phyloP scores from a whole-genome alignment of 2,329 filamentous ascomycete species.

The Alternaria brassicicola region DNA sequence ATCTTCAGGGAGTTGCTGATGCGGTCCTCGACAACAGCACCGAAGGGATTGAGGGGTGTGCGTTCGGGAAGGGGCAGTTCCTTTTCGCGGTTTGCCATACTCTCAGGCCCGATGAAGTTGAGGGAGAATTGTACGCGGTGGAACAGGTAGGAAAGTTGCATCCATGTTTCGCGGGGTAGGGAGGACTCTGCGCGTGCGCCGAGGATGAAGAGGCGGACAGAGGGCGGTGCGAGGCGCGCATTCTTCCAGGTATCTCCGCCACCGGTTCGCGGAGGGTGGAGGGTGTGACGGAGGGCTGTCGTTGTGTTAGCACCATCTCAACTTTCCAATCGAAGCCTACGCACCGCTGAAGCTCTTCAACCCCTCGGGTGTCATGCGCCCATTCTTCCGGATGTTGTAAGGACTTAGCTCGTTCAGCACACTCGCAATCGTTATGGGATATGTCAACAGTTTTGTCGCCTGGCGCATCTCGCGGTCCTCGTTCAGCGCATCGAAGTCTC shows the following conservation, averaged over 20 bases:
- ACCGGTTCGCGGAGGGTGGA: constrained; percentile 85
- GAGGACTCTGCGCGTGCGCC: constrained; percentile 98
- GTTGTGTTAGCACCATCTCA: constrained; percentile 16
- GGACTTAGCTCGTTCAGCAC: constrained; percentile 93
- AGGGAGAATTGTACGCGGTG: constrained; percentile 89
- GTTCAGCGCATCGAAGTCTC: constrained; percentile 90
- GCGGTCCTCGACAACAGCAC: constrained; percentile 90
- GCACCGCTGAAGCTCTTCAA: constrained; percentile 91
- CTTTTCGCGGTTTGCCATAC: constrained; percentile 89
- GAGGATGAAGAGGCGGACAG: constrained; percentile 89
- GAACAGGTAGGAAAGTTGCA: constrained; percentile 93
- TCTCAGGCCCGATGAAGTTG: constrained; percentile 93
- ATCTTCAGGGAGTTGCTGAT: constrained; percentile 92
- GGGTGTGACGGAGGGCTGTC: constrained; percentile 84
- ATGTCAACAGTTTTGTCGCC: constrained; percentile 89
- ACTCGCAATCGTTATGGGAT: constrained; percentile 89
- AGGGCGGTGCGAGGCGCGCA: constrained; percentile 81
- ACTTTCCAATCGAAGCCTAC: constrained; percentile 39
- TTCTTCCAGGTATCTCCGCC: constrained; percentile 76
- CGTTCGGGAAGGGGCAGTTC: constrained; percentile 91
- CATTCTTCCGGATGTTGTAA: constrained; percentile 77
- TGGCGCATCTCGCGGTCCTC: constrained; percentile 90
- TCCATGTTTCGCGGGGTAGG: constrained; percentile 89
- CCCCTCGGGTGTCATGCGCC: constrained; percentile 82
- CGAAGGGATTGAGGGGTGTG: constrained; percentile 86